phyloP scores from a whole-genome alignment of 257 asterid species.

The Solanum pennellii region DNA sequence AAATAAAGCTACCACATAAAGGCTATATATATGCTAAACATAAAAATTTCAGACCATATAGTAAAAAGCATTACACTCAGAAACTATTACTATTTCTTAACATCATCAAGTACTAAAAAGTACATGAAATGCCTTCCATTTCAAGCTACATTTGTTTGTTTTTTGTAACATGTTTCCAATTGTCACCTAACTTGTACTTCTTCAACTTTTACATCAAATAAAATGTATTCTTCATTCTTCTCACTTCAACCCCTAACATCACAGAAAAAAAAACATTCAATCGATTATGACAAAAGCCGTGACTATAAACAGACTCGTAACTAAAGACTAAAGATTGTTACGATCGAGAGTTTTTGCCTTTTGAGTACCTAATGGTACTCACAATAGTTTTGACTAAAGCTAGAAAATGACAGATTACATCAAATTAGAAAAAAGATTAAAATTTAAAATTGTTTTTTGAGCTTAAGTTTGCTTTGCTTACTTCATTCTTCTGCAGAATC shows the following conservation, averaged over 20 bases:
- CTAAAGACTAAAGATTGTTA: background rate
- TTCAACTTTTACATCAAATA: background rate
- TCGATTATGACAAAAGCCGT: background rate
- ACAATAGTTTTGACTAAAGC: background rate
- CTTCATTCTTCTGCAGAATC: conserved; percentile 48
- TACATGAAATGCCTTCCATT: background rate
- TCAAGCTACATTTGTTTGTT: background rate
- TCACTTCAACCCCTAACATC: background rate
- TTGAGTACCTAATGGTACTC: background rate
- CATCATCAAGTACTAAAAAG: background rate
- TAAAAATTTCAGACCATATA: background rate
- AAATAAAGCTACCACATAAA: background rate
- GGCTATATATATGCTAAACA: background rate
- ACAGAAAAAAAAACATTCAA: background rate
- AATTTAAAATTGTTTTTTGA: background rate
- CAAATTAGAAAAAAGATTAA: background rate
- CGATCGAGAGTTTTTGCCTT: background rate
- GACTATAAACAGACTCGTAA: background rate
- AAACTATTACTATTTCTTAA: background rate
- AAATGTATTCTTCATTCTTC: background rate
- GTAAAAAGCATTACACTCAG: background rate
- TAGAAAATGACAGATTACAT: background rate
- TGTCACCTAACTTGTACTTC: background rate
- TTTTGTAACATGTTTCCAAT: background rate
- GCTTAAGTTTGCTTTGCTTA: background rate